Evolutionary conservation across 768 basidiomycete species (phyloP), one percentile per base, ranked within the genome.

Genomic region (Amyloporia xantha): DNA sequence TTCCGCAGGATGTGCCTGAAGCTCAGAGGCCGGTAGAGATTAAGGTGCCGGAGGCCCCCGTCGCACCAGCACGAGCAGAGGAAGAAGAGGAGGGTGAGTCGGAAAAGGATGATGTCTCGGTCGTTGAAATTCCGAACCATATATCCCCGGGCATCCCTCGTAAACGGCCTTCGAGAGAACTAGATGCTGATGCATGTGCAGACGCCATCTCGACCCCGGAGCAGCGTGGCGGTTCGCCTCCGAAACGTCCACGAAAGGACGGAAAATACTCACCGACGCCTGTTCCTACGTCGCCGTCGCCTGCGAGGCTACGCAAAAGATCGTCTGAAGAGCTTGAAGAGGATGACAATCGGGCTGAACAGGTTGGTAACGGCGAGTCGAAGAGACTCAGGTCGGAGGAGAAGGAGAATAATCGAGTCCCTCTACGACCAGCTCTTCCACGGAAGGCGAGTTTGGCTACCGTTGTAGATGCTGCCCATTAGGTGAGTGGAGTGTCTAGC

Each of bases 91-190:
- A 67, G 35, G 66, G 59, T 38, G 67, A 68, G 30, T 66, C 66
- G 37, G 62, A 59, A 30, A 64, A 58, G 21, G 66, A 64, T 28
- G 53, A 49, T 42, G 55, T 35, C 17, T 55, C 53, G 20, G 62
- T 50, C 27, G 67, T 63, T 6, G 67, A 65, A n/a, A 60, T 60
- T 37, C 59, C 53, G 6, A 47, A 53, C 44, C n/a, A n/a, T n/a
- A n/a, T n/a, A n/a, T 52, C 36, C 45, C 48, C 46, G 36, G 47
- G 30, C 45, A 55, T 44, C 37, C 61, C 69, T 17, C 55, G 65
- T 19, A 70, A 71, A 56, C 66, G 71, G 7, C 59, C 66, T 1
- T 72, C 68, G 15, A 62, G 63, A 44, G 70, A 72, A 53, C 51
- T 71, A 6, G 70, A 71, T 6, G 56, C 49, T 27, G 68, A 68